Evolutionary conservation across 306 rosid genomes (phyloP), one percentile per base, ranked within the genome.

Genomic region (Psophocarpus tetragonolobus): DNA sequence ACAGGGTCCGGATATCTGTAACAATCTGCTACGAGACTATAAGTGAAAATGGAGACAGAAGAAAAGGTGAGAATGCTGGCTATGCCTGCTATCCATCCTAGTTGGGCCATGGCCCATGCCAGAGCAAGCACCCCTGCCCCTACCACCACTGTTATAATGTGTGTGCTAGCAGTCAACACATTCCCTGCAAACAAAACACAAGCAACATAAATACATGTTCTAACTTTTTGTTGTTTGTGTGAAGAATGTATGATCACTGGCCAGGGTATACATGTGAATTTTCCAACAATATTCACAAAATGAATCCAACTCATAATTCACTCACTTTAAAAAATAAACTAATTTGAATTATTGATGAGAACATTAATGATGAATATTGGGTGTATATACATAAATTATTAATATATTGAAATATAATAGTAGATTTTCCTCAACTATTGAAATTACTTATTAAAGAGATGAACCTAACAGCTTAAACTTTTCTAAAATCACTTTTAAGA

Each of bases 61-160:
- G 91, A 7, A 68, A 88, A 85, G 42, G 50, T 0, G 0, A 79
- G 2, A 47, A 86, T 83, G 39, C 48, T 47, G 13, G 9, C 54
- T 24, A 88, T 23, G 33, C 84, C 91, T 30, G 76, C 71, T 1
- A 87, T 68, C 88, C 88, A 85, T 66, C 87, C 91, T 0, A 87
- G 41, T 15, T 87, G 88, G 0, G 91, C 88, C 80, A 78, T 26
- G 4, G 80, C 87, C 87, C 85, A 82, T 15, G 86, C 74, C 0
- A 85, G 77, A 45, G 92, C 85, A 14, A 80, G 64, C 26, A 87
- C 87, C 12, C 91, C 88, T 2, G 91, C 88, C 45, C 88, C 87
- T 1, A 85, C 54, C 53, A 85, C 88, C 41, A 79, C 84, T 0
- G 91, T 87, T 38, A 85, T 42, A 20, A 87, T 87, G 77, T 84